Conservation (phyloP, 2,329 filamentous ascomycete genomes). For the Boeremia lycopersici region DNA sequence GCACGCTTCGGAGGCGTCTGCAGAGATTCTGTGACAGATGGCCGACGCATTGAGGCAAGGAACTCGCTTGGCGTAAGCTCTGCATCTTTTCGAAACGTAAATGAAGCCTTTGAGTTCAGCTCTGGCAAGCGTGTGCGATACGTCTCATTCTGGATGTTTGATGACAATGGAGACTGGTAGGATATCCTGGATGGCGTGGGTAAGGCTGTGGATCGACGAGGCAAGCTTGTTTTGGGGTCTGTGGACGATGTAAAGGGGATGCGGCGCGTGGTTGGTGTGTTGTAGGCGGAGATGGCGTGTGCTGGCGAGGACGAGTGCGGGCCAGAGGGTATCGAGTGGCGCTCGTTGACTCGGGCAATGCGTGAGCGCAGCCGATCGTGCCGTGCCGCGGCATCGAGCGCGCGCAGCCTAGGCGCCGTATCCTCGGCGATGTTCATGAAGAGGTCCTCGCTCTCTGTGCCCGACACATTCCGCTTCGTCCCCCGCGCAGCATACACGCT, state of each 20-base stretch:
- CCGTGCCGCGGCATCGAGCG: constrained; percentile 34
- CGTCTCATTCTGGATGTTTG: constrained; percentile 28
- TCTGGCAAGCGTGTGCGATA: constrained; percentile 34
- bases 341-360: constrained; percentile 43
- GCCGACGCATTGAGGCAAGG: constrained; percentile 40
- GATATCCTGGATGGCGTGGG: constrained; percentile 34
- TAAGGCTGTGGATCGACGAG: constrained; percentile 41
- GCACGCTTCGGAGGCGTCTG: constrained; percentile 43
- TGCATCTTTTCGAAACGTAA: constrained; percentile 34
- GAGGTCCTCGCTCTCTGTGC: constrained; percentile 44
- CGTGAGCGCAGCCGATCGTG: constrained; percentile 42
- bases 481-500: constrained; percentile 22
- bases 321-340: constrained; percentile 43
- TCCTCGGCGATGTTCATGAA: constrained; percentile 52
- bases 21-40: constrained; percentile 40
- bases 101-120: constrained; percentile 39
- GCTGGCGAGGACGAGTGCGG: constrained; percentile 35
- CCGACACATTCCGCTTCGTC: constrained; percentile 17
- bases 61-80: constrained; percentile 45
- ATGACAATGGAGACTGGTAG: constrained; percentile 38
- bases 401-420: constrained; percentile 34
- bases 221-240: constrained; percentile 33
- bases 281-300: constrained; percentile 26
- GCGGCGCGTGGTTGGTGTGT: constrained; percentile 37
- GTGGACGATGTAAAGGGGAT: constrained; percentile 30